Evolutionary conservation across 2,329 filamentous ascomycete species (phyloP).

Genomic region (Beauveria brongniartii): DNA sequence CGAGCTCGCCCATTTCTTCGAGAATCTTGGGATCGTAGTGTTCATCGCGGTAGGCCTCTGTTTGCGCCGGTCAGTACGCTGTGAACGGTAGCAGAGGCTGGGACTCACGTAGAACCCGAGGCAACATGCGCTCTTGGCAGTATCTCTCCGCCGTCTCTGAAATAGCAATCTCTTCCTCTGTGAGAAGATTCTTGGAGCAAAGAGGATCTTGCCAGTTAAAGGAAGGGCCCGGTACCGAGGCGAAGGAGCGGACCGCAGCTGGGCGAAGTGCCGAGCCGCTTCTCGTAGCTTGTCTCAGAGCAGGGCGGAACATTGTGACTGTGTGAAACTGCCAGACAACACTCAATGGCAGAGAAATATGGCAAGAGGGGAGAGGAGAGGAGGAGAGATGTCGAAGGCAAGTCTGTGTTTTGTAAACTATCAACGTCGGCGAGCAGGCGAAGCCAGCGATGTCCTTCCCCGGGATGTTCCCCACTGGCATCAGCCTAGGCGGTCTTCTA

Average conservation of each 20-base stretch:
- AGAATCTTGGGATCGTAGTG: constrained; percentile 79
- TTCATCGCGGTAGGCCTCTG: constrained; percentile 79
- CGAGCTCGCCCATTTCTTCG: constrained; percentile 85
- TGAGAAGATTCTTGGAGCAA: constrained; percentile 63
- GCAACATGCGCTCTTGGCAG: constrained; percentile 82
- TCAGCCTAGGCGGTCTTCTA: not conserved
- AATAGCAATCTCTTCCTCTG: constrained; percentile 85
- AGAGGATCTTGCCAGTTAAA: constrained; percentile 96
- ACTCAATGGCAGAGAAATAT: not conserved
- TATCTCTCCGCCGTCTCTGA: constrained; percentile 86
- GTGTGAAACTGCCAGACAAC: not conserved
- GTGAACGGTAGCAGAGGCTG: too few relatives aligned
- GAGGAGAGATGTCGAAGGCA: not conserved
- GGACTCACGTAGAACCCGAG: constrained; percentile 70
- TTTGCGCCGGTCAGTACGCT: not conserved
- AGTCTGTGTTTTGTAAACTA: constrained; percentile 3
- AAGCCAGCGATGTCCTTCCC: not conserved
- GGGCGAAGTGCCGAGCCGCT: constrained; percentile 11
- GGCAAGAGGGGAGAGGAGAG: not conserved
- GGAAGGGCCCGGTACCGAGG: constrained; percentile 24
- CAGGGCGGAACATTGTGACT: constrained; percentile 15
- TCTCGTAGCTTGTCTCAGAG: constrained; percentile 13
- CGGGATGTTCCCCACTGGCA: constrained; percentile 3
- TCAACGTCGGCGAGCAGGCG: not conserved
- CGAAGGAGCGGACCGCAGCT: constrained; percentile 24